phyloP scores from a whole-genome alignment of 2,329 filamentous ascomycete genomes.

The Alternaria panax region DNA sequence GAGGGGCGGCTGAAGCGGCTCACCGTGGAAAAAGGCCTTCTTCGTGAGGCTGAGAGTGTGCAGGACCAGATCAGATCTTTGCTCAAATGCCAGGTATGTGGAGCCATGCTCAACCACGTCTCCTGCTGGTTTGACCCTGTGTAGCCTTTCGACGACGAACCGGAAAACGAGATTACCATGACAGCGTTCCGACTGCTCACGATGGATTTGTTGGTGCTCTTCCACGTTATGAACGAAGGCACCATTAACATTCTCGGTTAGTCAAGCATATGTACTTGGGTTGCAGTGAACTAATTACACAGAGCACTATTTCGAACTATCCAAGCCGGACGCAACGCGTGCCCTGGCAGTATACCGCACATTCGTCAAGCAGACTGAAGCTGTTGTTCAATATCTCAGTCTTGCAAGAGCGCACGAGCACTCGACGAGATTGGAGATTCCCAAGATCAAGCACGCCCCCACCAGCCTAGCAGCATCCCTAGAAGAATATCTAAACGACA shows the following conservation, averaged over 20 bases:
- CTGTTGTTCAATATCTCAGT: slow-evolving; percentile 87
- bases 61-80: slow-evolving; percentile 87
- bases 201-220: slow-evolving; percentile 85
- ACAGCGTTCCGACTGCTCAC: slow-evolving; percentile 92
- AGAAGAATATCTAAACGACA: slow-evolving; percentile 92
- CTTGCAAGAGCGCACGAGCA: slow-evolving; percentile 90
- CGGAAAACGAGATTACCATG: slow-evolving; percentile 95
- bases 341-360: slow-evolving; percentile 90
- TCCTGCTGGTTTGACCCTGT: slow-evolving; percentile 12
- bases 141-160: slow-evolving; percentile 83
- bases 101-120: not conserved
- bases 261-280: slow-evolving; percentile 32
- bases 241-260: slow-evolving; percentile 95
- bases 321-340: slow-evolving; percentile 88
- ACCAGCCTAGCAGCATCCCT: slow-evolving; percentile 88
- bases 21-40: slow-evolving; percentile 86
- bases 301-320: slow-evolving; percentile 99
- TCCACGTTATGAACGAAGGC: slow-evolving; percentile 94
- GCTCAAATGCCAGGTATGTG: slow-evolving; percentile 83
- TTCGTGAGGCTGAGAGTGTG: slow-evolving; percentile 89
- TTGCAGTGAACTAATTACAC: slow-evolving; percentile 25
- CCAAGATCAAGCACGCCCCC: slow-evolving; percentile 95
- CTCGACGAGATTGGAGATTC: slow-evolving; percentile 90
- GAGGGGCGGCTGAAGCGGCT: slow-evolving; percentile 85
- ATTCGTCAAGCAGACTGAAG: slow-evolving; percentile 91